A percentile compares a stretch with the other conserved stretches of the same genome.
Conservation (phyloP, 2,329 filamentous ascomycete species). For the Aureobasidium sp. region DNA sequence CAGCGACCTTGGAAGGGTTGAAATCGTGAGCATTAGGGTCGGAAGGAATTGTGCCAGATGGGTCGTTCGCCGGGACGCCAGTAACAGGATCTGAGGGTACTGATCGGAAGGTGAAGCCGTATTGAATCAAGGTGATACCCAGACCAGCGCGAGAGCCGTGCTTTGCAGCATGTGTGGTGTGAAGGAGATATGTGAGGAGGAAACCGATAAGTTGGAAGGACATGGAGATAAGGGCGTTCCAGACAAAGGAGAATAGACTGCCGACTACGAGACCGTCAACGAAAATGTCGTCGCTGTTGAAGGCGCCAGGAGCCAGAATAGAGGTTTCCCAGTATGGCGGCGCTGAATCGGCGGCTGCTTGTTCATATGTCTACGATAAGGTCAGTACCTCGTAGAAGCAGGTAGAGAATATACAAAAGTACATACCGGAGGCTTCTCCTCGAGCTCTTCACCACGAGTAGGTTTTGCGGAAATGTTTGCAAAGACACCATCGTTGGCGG, state of each 20-base stretch:
- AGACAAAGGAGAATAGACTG: conserved; percentile 77
- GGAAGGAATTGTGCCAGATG: conserved; percentile 50
- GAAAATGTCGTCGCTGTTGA: conserved; percentile 89
- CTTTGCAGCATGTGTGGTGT: conserved; percentile 96
- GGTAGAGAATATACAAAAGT: conserved; percentile 22
- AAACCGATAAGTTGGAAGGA: conserved; percentile 97
- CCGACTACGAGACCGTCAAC: conserved; percentile 93
- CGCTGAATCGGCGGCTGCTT: conserved; percentile 91
- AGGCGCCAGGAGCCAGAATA: conserved; percentile 84
- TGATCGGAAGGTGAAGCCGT: conserved; percentile 82
- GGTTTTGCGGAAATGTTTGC: conserved; percentile 91
- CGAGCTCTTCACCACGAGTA: conserved; percentile 70
- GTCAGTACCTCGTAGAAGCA: conserved; percentile 18
- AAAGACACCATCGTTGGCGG: conserved; percentile 90
- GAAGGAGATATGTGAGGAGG: conserved; percentile 92
- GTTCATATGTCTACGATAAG: conserved; percentile 75
- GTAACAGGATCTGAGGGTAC: conserved; percentile 14
- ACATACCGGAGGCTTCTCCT: conserved; percentile 87
- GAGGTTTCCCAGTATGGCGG: conserved; percentile 99
- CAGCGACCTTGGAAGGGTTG: conserved; percentile 61
- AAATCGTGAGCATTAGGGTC: conserved; percentile 91
- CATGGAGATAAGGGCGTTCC: conserved; percentile 95
- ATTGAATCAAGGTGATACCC: conserved; percentile 91
- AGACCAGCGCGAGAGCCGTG: conserved; percentile 92
- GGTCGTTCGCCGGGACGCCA: conserved; percentile 35